A percentile compares a stretch with the other conserved stretches of the same genome.
Conservation (phyloP, 768 basidiomycete genomes). For the Pulveroboletus sp. region DNA sequence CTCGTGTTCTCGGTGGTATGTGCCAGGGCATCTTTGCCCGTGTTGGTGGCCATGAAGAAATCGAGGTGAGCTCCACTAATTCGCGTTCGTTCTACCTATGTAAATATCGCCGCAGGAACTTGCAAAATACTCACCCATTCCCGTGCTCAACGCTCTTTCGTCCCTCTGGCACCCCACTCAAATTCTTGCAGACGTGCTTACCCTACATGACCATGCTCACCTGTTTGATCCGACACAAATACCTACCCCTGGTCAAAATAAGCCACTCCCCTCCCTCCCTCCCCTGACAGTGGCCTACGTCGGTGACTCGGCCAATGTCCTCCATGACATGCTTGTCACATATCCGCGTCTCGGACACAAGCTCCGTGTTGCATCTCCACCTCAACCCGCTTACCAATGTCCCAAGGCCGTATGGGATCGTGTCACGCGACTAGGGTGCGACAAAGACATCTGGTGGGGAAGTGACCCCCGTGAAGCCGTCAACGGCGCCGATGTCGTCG, state of each 20-base stretch:
- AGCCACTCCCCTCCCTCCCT: constrained; percentile 49
- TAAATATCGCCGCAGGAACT: constrained; percentile 58
- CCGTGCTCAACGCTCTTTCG: constrained; percentile 94
- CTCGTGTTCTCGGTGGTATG: constrained; percentile 90
- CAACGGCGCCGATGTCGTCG: constrained; percentile 84
- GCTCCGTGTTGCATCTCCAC: constrained; percentile 79
- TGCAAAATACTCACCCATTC: constrained; percentile 84
- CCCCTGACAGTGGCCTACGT: constrained; percentile 90
- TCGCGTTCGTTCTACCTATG: background rate
- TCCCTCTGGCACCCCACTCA: constrained; percentile 97
- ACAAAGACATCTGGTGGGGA: constrained; percentile 69
- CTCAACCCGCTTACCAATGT: constrained; percentile 54
- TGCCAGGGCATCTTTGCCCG: constrained; percentile 96
- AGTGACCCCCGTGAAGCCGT: constrained; percentile 83
- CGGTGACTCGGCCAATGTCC: constrained; percentile 91
- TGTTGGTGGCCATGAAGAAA: constrained; percentile 87
- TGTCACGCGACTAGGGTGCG: constrained; percentile 69
- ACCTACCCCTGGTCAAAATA: constrained; percentile 11
- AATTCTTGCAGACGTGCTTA: constrained; percentile 87
- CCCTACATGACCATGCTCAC: constrained; percentile 72
- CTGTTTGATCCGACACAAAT: constrained; percentile 39
- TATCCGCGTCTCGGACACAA: constrained; percentile 88
- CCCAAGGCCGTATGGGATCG: constrained; percentile 75
- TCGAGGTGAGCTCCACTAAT: constrained; percentile 62
- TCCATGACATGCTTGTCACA: constrained; percentile 96